These are phyloP conservation scores for Annulohypoxylon stygium DNA, from an alignment of 495 filamentous ascomycete genomes.

Conservation along the genomic window DNA sequence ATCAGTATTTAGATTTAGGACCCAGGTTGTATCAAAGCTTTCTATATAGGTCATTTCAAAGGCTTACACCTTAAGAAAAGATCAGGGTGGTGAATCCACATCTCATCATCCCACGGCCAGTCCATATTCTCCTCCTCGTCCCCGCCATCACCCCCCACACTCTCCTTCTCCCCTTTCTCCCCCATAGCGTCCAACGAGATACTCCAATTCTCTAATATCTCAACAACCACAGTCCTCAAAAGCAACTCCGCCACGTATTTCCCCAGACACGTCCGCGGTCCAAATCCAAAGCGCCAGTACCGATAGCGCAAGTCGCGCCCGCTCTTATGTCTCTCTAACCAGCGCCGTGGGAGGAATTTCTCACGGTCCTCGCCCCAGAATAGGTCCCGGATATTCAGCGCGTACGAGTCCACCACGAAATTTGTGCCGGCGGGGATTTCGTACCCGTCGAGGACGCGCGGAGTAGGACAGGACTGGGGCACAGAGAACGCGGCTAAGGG, in stretches of 20 bases:
- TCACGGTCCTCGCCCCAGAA: background rate
- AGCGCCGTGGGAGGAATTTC: background rate
- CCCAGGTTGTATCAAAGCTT: too few species aligned
- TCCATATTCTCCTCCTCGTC: slow-evolving; percentile 12
- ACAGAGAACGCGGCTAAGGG: background rate
- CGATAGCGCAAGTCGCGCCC: background rate
- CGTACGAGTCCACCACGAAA: background rate
- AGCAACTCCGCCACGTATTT: background rate
- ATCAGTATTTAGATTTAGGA: too few species aligned
- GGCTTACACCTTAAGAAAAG: slow-evolving; percentile 1
- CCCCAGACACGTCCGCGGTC: background rate
- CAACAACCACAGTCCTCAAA: background rate
- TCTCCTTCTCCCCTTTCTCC: background rate
- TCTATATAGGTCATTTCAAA: background rate
- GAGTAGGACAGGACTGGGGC: background rate
- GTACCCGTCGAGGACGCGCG: background rate
- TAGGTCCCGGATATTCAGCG: background rate
- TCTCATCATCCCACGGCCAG: slow-evolving; percentile 24
- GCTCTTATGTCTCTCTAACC: background rate
- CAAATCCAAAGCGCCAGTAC: slow-evolving; percentile 1
- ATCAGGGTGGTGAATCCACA: slow-evolving; percentile 16
- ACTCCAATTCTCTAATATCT: background rate
- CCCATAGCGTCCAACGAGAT: background rate
- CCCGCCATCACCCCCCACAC: background rate
- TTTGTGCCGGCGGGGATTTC: background rate